Evolutionary conservation across 192 early-diverging fungal species (phyloP), one percentile per base, ranked within the genome.

Genomic region (Coemansia reversa): DNA sequence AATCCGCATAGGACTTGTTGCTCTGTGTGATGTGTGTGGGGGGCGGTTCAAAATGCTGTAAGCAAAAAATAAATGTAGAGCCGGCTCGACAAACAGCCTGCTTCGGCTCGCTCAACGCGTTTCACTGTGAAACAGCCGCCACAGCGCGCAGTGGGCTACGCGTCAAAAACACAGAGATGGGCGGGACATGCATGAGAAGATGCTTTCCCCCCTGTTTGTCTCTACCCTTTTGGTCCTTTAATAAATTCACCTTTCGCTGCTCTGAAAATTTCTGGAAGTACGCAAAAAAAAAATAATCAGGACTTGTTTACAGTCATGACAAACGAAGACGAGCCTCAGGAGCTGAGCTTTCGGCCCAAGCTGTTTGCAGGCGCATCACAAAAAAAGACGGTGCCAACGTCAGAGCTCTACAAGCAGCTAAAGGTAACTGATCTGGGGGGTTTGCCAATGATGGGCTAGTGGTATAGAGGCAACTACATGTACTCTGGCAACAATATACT

Each of bases 311-410:
- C 51, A 30, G 12, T 14, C 50, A 76, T 81, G 74, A 73, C 74
- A n/a, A 63, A 69, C 53, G 79, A 75, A 16, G 45, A 51, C 33
- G 66, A 62, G 12, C 65, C 72, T n/a, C 74, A 63, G 5, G 64
- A 51, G 63, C 74, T 81, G 60, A 72, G 73, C 58, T 81, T 76
- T 57, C 63, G 76, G 70, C 79, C 79, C 49, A 72, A 72, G 79
- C 66, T 81, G 19, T 81, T 81, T 59, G 49, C 70, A 9, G 61
- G 65, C 57, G 60, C 69, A 11, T 47, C 73, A 25, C 59, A 76
- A 28, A 81, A 75, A 57, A 81, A 81, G 70, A 54, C 74, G 7
- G 70, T 81, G 33, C 27, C 79, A 5, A 68, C 66, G n/a, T 12
- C 64, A 3, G 79, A 81, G 51, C 74, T 81, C 23, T 75, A 66